Conservation (phyloP, 495 filamentous ascomycete genomes). For the Opeltia flavorubescens region DNA sequence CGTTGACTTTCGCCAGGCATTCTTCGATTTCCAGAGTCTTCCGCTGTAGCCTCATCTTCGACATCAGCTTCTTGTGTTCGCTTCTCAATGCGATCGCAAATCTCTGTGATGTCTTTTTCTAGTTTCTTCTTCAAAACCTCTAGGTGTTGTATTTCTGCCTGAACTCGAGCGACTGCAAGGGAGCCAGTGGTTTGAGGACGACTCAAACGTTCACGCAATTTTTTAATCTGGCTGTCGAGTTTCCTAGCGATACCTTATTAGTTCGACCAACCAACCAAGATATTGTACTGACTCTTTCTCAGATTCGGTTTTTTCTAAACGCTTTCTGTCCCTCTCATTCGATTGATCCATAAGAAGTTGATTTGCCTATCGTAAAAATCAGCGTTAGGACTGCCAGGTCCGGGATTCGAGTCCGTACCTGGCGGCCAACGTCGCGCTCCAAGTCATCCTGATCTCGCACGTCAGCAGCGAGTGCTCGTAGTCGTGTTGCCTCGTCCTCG, state of each 20-base stretch:
- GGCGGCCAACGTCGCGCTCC: slow-evolving; percentile 53
- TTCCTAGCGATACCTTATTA: slow-evolving; percentile 21
- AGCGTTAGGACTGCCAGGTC: not conserved
- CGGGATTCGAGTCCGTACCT: slow-evolving; percentile 22
- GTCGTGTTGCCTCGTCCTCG: slow-evolving; percentile 42
- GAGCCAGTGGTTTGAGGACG: slow-evolving; percentile 29
- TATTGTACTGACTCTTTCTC: slow-evolving; percentile 37
- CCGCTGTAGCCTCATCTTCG: slow-evolving; percentile 5
- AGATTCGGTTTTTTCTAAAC: slow-evolving; percentile 59
- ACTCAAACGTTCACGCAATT: slow-evolving; percentile 33
- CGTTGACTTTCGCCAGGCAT: slow-evolving; percentile 68
- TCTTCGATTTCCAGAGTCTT: slow-evolving; percentile 34
- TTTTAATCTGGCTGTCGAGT: slow-evolving; percentile 32
- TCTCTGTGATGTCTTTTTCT: slow-evolving; percentile 58
- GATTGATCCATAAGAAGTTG: slow-evolving; percentile 65
- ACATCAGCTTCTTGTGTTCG: slow-evolving; percentile 33
- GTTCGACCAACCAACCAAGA: not conserved
- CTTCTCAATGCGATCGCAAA: slow-evolving; percentile 62
- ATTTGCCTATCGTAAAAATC: slow-evolving; percentile 37
- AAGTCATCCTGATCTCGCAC: slow-evolving; percentile 77
- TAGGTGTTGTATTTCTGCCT: slow-evolving; percentile 48
- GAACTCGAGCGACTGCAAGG: slow-evolving; percentile 32
- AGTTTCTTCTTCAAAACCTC: slow-evolving; percentile 45
- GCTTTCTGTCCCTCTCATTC: slow-evolving; percentile 73
- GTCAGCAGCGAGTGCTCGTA: slow-evolving; percentile 53